Evolutionary conservation across 768 basidiomycete genomes (phyloP).

Genomic region (Suillus americanus): DNA sequence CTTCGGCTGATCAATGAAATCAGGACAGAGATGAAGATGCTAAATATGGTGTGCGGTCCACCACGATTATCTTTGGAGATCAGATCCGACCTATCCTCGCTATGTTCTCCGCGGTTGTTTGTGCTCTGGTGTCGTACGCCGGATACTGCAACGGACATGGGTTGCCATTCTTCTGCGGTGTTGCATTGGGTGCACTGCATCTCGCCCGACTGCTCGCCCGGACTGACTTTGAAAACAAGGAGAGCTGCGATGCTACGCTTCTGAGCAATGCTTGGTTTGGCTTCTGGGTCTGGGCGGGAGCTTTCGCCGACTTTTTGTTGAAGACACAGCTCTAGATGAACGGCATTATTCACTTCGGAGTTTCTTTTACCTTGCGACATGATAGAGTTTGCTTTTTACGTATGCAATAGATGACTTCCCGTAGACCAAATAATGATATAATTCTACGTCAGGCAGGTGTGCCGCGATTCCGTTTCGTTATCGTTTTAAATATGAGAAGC

Average conservation of each 20-base stretch:
- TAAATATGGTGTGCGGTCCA: constrained; percentile 71
- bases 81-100: constrained; percentile 59
- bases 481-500: no score
- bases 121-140: constrained; percentile 42
- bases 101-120: constrained; percentile 53
- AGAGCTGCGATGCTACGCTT: background rate
- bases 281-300: background rate
- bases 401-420: no score
- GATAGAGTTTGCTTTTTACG: no score
- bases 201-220: background rate
- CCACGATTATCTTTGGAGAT: constrained; percentile 68
- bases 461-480: no score
- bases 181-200: background rate
- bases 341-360: background rate
- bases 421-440: no score
- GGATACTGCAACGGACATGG: constrained; percentile 51
- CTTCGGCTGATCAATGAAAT: constrained; percentile 57
- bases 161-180: background rate
- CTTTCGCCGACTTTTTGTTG: background rate
- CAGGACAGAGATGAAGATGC: constrained; percentile 76
- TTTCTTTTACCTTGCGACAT: background rate
- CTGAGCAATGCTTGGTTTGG: background rate
- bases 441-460: no score
- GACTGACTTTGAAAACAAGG: constrained; percentile 2
- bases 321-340: background rate